Base-by-base conservation (phyloP, 768 basidiomycete genomes). In the Tylopilus subfusipes region DNA sequence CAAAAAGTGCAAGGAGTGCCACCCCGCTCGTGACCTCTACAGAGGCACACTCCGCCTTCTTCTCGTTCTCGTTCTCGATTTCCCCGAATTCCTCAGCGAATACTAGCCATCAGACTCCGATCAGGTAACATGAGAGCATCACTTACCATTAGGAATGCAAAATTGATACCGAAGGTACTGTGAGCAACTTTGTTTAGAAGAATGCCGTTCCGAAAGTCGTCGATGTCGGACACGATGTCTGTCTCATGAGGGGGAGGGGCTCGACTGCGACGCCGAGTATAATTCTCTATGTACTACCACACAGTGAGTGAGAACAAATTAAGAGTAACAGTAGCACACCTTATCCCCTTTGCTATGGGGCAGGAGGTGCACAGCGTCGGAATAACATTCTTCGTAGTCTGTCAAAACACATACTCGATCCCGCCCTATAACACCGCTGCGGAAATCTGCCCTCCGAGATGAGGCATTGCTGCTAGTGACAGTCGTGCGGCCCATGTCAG, bases 81-180 rank as follows among this genome's bases (percentile, higher is more conserved):
- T 98, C 79, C 97, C 97, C 48, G 97, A 98, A 57, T 98, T 98
- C 78, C 79, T 98, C 57, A 92, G 88, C 70, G 93, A 95, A 75
- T 93, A 95, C 69, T 96, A 98, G 10, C 9, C 19, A 29, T 29
- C 27, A 29, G 27, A 29, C 27, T 29, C 27, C 27, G 27, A 29
- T 29, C 27, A 29, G 9, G 11, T 29, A 22, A 29, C 19, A 46
- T 6, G 16, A 40, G 12, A 16, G 6, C 14, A 29, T 30, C 7
- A 29, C 56, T 2, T 14, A 57, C 56, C 13, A 57, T 27, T 7
- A 52, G 12, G 51, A 52, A 45, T 19, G 51, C 56, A 14, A 53
- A 3, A 34, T 27, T 4, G 21, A 0, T 33, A 18, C 51, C 36
- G 1, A 53, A 27, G 6, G 0, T 0, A 16, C 0, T 0, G 11